phyloP scores from a whole-genome alignment of 2,329 filamentous ascomycete species.

The Claviceps sp. region DNA sequence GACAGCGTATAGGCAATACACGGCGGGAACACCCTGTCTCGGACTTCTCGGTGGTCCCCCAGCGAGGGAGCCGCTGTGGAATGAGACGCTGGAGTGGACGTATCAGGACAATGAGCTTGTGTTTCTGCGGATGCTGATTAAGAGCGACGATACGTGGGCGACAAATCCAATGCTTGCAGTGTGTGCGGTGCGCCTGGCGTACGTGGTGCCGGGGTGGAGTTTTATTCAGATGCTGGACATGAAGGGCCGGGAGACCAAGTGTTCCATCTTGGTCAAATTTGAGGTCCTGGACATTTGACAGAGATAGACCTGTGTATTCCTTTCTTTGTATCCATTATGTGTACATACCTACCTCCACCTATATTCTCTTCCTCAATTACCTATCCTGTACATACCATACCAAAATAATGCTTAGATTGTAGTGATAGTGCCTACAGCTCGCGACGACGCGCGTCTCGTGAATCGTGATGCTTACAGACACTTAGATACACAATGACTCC shows the following conservation, averaged over 20 bases:
- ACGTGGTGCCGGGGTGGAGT: slow-evolving; percentile 43
- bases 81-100: slow-evolving; percentile 54
- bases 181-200: slow-evolving; percentile 44
- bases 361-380: slow-evolving; percentile 12
- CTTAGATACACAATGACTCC: too few relatives aligned
- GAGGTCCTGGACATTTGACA: slow-evolving; percentile 31
- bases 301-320: slow-evolving; percentile 3
- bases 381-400: neutral
- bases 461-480: too few relatives aligned
- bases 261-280: slow-evolving; percentile 48
- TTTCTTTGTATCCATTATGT: slow-evolving; percentile 4
- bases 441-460: too few relatives aligned
- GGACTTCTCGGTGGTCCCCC: slow-evolving; percentile 32
- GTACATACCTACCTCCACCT: too few relatives aligned
- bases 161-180: slow-evolving; percentile 50
- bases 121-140: slow-evolving; percentile 52
- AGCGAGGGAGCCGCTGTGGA: slow-evolving; percentile 49
- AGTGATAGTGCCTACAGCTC: too few relatives aligned
- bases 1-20: slow-evolving; percentile 44
- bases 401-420: too few relatives aligned
- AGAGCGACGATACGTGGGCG: slow-evolving; percentile 51
- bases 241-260: slow-evolving; percentile 49
- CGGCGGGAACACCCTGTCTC: slow-evolving; percentile 38
- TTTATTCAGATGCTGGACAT: slow-evolving; percentile 54
- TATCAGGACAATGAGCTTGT: slow-evolving; percentile 53